Base-by-base conservation (phyloP, 345 rosid species). In the Euphorbia peplus region DNA sequence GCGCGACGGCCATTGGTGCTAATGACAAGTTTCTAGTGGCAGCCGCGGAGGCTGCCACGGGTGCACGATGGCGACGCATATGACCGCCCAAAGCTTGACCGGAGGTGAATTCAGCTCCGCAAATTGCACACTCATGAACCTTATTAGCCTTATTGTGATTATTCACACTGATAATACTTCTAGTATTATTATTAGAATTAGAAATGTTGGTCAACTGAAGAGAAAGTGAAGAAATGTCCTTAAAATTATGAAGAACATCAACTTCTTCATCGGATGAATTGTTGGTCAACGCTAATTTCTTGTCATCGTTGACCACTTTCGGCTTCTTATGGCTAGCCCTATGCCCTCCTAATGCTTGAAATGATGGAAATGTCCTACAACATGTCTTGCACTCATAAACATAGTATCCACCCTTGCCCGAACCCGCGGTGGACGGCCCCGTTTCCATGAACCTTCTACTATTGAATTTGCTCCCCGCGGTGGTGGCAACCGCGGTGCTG, bases 51-150 rank as follows among this genome's bases (percentile, higher is more conserved):
- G 70, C 37, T 51, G 71, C 75, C 4, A 64, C 51, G 4, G 91
- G 80, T 2, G 85, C 81, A 62, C 97, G 77, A 60, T 95, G 99
- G 71, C 99, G 79, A 79, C 99, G 75, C 99, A 95, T 95, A 67
- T 95, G 99, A 19, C 99, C 99, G 3, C 99, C 99, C 60, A 95
- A 79, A 9, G 99, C 99, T 81, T 95, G 99, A 8, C 99, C 99
- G 0, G 99, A 95, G 5, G 85, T 81, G 51, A 95, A 95, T 71
- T 87, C 97, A 0, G 92, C 90, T 6, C 98, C 97, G 48, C 99
- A 95, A 66, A 92, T 81, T 0, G 90, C 88, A 75, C 99, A 95
- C 73, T 87, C 99, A 39, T 95, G 99, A 63, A 92, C 82, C 81
- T 95, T 91, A 22, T 95, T 91, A 22, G 47, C 47, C 63, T 63